A percentile compares a stretch with the other conserved stretches of the same genome.
Evolutionary conservation across 2,329 filamentous ascomycete genomes (phyloP).

Genomic region (Fusarium sp.): DNA sequence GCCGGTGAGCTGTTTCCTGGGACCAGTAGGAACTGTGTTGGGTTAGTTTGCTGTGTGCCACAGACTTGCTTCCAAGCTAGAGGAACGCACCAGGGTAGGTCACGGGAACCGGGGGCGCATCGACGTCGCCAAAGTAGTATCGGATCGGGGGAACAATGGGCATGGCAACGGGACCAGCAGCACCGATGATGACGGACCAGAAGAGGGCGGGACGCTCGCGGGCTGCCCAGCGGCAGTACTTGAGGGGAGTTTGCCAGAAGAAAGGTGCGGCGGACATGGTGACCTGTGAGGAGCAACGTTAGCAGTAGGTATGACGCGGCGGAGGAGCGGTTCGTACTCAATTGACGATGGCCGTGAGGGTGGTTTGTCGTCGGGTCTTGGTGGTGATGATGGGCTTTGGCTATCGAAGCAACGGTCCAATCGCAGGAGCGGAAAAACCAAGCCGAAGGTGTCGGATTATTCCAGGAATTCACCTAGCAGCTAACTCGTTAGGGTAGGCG

Average conservation of each 20-base stretch:
- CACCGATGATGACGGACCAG: conserved; percentile 83
- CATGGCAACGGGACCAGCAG: conserved; percentile 76
- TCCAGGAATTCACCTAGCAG: background rate
- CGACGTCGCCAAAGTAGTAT: conserved; percentile 77
- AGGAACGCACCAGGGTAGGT: conserved; percentile 88
- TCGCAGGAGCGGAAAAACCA: conserved; percentile 50
- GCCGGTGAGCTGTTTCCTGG: conserved; percentile 69
- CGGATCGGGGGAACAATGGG: conserved; percentile 80
- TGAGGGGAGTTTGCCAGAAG: conserved; percentile 87
- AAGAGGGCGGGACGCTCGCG: conserved; percentile 92
- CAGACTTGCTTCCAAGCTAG: too few relatives aligned
- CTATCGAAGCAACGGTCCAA: conserved; percentile 41
- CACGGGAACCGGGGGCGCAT: conserved; percentile 79
- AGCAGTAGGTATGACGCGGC: background rate
- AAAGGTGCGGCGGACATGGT: conserved; percentile 73
- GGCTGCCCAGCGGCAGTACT: conserved; percentile 88
- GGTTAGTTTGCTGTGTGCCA: conserved; percentile 1
- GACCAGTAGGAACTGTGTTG: conserved; percentile 65
- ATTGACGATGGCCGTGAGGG: conserved; percentile 51
- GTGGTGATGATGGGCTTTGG: conserved; percentile 42
- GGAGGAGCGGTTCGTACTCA: conserved; percentile 46
- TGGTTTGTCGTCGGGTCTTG: conserved; percentile 34
- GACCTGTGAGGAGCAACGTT: conserved; percentile 25
- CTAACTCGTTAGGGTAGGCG: conserved; percentile 17
- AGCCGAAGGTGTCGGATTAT: conserved; percentile 48